phyloP scores from a whole-genome alignment of 768 basidiomycete species.

The Tricholoma bakamatsutake region DNA sequence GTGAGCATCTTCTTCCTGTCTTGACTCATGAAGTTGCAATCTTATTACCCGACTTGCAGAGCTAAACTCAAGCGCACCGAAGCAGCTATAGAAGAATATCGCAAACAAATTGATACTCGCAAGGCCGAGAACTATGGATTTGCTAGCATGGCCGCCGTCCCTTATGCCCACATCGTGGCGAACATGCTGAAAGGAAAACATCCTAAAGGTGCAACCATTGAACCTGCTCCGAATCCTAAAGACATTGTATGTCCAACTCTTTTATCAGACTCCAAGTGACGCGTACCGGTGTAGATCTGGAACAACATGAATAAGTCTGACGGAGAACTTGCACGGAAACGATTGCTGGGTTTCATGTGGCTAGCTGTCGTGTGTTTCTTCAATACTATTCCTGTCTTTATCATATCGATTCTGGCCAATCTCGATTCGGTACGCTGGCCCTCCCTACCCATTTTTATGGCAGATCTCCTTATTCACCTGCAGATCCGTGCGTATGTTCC shows the following conservation, averaged over 20 bases:
- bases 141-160: slow-evolving; percentile 83
- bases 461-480: slow-evolving; percentile 8
- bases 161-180: slow-evolving; percentile 84
- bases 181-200: slow-evolving; percentile 61
- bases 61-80: slow-evolving; percentile 63
- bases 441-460: background rate
- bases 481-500: slow-evolving; percentile 62
- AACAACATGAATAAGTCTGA: slow-evolving; percentile 76
- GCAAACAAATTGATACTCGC: slow-evolving; percentile 62
- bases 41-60: slow-evolving; percentile 21
- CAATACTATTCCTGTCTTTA: slow-evolving; percentile 88
- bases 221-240: slow-evolving; percentile 82
- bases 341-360: slow-evolving; percentile 70
- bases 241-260: slow-evolving; percentile 54
- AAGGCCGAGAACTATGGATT: slow-evolving; percentile 91
- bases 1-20: slow-evolving; percentile 37
- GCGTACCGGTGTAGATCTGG: slow-evolving; percentile 61
- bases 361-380: slow-evolving; percentile 82
- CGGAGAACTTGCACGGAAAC: slow-evolving; percentile 59
- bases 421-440: slow-evolving; percentile 58
- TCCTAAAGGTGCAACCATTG: slow-evolving; percentile 65
- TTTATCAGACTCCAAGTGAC: slow-evolving; percentile 1
- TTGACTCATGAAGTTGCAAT: background rate
- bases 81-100: slow-evolving; percentile 64
- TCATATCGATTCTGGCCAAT: slow-evolving; percentile 91